A percentile compares a stretch with the other conserved stretches of the same genome.
Conservation (phyloP, 768 basidiomycete genomes). For the Xerocomellus intermedius region DNA sequence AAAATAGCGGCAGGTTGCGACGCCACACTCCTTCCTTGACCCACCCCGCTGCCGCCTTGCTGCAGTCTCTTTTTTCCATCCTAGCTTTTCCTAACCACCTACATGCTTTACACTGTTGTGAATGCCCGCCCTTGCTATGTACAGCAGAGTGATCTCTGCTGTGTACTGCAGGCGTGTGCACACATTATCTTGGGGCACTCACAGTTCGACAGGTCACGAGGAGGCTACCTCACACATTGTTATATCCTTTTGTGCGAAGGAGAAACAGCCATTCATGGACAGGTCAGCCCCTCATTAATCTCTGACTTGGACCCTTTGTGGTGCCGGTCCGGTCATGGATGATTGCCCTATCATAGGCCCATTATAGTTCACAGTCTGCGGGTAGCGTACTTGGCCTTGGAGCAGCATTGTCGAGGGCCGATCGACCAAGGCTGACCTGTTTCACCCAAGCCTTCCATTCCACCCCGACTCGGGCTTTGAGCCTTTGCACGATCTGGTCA, state of each 20-base stretch:
- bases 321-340: too few relatives aligned
- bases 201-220: not conserved
- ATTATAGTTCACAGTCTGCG: not conserved
- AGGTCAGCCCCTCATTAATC: too few relatives aligned
- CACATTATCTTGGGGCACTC: constrained; percentile 5
- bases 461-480: not conserved
- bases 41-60: not conserved
- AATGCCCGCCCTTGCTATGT: constrained; percentile 28
- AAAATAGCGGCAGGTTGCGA: not conserved
- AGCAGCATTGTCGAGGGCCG: not conserved
- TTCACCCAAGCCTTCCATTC: not conserved
- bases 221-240: not conserved
- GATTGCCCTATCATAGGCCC: too few relatives aligned
- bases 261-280: not conserved
- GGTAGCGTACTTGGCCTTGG: too few relatives aligned
- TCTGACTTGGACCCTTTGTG: too few relatives aligned
- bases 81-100: not conserved
- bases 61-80: not conserved
- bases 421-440: not conserved
- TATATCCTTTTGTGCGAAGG: not conserved
- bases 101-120: constrained; percentile 15
- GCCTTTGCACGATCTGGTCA: not conserved
- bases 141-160: constrained; percentile 22
- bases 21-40: not conserved
- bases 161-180: constrained; percentile 29